A percentile compares a stretch with the other conserved stretches of the same genome.
Conservation (phyloP, 2,329 filamentous ascomycete genomes). For the Microascus cirrosus region DNA sequence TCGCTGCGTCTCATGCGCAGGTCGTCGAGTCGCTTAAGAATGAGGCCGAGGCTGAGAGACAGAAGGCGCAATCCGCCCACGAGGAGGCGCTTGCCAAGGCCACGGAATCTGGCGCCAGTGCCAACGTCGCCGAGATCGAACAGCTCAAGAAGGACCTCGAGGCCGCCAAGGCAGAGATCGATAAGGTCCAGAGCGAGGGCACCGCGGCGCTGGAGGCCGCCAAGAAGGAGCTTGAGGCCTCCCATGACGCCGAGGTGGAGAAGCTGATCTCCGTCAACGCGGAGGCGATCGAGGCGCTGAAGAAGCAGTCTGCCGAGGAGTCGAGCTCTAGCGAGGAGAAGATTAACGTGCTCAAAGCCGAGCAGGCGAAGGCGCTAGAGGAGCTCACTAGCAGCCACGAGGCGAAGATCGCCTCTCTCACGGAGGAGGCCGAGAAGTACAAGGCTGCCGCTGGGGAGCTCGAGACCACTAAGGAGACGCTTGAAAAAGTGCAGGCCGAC, state of each 20-base stretch:
- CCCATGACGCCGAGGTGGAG: conserved; percentile 33
- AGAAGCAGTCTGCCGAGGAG: conserved; percentile 23
- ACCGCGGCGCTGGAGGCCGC: conserved; percentile 22
- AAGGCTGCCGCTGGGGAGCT: conserved; percentile 19
- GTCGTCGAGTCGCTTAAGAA: conserved; percentile 27
- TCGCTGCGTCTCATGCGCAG: conserved; percentile 31
- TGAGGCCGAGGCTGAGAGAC: conserved; percentile 16
- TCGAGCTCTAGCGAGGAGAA: conserved; percentile 32
- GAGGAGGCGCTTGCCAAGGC: conserved; percentile 10
- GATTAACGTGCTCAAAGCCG: conserved; percentile 11
- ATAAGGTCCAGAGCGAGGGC: conserved; percentile 21
- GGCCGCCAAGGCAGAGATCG: conserved; percentile 18
- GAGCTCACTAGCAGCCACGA: conserved; percentile 30
- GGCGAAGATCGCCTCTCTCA: conserved; percentile 15
- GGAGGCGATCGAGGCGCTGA: conserved; percentile 27
- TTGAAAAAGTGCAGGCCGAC: conserved; percentile 35
- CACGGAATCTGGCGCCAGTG: conserved; percentile 18
- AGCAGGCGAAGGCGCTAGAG: conserved; percentile 32
- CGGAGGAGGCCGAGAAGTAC: conserved; percentile 17
- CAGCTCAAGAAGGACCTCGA: conserved; percentile 16
- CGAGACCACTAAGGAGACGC: conserved; percentile 26
- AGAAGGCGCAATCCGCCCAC: conserved; percentile 7
- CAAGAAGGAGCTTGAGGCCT: conserved; percentile 31
- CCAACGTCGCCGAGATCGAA: conserved; percentile 21
- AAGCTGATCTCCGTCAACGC: conserved; percentile 30